Evolutionary conservation across 805 yeast genomes (phyloP).

Genomic region (Vanderwaltozyma verrucispora): DNA sequence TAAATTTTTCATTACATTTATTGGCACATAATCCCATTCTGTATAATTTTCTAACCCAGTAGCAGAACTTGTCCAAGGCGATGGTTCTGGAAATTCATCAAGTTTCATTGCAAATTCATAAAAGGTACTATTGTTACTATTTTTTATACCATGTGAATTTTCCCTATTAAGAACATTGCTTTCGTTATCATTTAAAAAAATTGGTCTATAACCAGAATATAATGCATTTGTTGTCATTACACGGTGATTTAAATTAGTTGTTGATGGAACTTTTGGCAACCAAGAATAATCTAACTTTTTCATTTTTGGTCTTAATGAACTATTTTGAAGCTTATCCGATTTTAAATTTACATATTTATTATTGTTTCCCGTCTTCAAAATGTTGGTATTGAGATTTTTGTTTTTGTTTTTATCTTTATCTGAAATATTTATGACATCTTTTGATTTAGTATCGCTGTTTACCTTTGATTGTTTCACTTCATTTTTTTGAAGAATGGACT

Average conservation of each 20-base stretch:
- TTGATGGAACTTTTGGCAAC: slow-evolving; percentile 24
- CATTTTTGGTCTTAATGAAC: neutral
- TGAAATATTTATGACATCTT: too few species aligned
- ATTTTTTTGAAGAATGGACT: slow-evolving; percentile 9
- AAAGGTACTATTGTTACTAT: slow-evolving; percentile 14
- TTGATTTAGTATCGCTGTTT: neutral
- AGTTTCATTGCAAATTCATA: slow-evolving; percentile 24
- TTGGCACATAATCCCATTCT: slow-evolving; percentile 28
- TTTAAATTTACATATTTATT: neutral
- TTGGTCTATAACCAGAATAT: slow-evolving; percentile 27
- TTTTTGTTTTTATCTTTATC: too few species aligned
- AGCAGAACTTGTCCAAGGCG: slow-evolving; percentile 30
- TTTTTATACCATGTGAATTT: neutral
- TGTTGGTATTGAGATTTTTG: too few species aligned
- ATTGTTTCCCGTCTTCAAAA: too few species aligned
- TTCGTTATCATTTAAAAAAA: slow-evolving; percentile 8
- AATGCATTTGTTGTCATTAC: slow-evolving; percentile 19
- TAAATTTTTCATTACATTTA: slow-evolving; percentile 21
- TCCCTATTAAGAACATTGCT: neutral
- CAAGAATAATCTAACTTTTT: slow-evolving; percentile 15
- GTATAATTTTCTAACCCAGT: slow-evolving; percentile 28
- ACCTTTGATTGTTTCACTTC: slow-evolving; percentile 2
- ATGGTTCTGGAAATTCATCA: slow-evolving; percentile 20
- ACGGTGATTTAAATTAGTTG: slow-evolving; percentile 15
- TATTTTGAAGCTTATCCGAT: neutral